Evolutionary conservation across 208 protist genomes (phyloP).

Genomic region (Tetramitus jugosus): DNA sequence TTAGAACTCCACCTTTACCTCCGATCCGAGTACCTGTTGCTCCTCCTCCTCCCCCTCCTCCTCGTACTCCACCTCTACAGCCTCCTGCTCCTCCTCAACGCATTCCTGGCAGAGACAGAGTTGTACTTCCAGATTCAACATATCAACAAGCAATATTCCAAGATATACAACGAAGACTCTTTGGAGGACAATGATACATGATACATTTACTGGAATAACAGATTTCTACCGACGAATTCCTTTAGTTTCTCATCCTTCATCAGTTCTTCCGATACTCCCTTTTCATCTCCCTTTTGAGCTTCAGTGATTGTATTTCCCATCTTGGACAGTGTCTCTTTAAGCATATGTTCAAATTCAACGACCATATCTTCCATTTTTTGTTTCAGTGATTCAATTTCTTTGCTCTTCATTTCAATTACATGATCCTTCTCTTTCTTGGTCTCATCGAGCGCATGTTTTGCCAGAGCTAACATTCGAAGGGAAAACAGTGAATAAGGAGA

Average conservation of each 20-base stretch:
- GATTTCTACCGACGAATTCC: not conserved
- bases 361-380: conserved; percentile 72
- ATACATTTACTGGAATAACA: not conserved
- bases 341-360: conserved; percentile 67
- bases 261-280: not conserved
- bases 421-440: conserved; percentile 47
- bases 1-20: not conserved
- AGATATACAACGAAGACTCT: not conserved
- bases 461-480: not conserved
- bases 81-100: not conserved
- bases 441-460: conserved; percentile 48
- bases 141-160: not conserved
- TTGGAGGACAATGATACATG: not conserved
- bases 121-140: not conserved
- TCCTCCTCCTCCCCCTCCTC: not conserved
- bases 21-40: not conserved
- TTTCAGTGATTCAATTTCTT: conserved; percentile 60
- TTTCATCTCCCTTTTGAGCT: not conserved
- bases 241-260: not conserved
- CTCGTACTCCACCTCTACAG: not conserved
- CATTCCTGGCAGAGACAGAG: not conserved
- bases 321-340: conserved; percentile 61
- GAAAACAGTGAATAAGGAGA: too few relatives aligned
- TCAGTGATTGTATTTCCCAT: conserved; percentile 36
- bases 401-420: conserved; percentile 64